Base-by-base conservation (phyloP, 2,329 filamentous ascomycete species). In the Cryphonectria naterciae region DNA sequence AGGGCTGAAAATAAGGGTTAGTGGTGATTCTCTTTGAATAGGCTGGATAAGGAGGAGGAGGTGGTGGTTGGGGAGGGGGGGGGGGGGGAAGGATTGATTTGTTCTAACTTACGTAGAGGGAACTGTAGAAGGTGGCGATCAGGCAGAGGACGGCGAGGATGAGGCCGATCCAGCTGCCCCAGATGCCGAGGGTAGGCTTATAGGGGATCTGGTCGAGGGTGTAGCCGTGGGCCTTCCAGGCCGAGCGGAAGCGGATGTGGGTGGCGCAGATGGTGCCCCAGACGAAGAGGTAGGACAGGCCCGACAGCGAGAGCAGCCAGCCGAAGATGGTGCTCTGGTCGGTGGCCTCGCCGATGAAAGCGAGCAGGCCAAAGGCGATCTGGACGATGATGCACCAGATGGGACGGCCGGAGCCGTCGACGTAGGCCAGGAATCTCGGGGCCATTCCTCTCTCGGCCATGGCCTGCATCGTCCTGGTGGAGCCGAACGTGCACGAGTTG, bases 241-340 rank as follows among this genome's bases (percentile, higher is more conserved):
- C 88, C 61, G 85, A 79, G 70, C 89, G 87, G 86, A 92, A 91
- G 62, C 88, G 87, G 77, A 91, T 91, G 77, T 91, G 89, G 0
- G 88, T 85, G 2, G 89, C 80, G 78, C 88, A 91, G 77, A 91
- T 89, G 71, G 85, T 91, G 49, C 88, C 89, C 92, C 92, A 95
- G 37, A 92, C 91, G 80, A 94, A 93, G 79, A 95, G 88, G 72
- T 88, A 91, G 2, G 89, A 88, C 13, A 94, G 87, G 67, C 91
- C 92, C 0, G 91, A 93, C 28, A 95, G 86, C 0, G 92, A 87
- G 52, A 93, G 84, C 68, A 92, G 85, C 89, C 89, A 92, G 75
- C 83, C 83, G 81, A 92, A 92, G 73, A 89, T 84, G 1, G 80
- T 80, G 52, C 75, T 77, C 74, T 79, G 82, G 69, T 78, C 78